Base-by-base conservation (phyloP, 108 stramenopile genomes). In the Schizochytrium sp. region DNA sequence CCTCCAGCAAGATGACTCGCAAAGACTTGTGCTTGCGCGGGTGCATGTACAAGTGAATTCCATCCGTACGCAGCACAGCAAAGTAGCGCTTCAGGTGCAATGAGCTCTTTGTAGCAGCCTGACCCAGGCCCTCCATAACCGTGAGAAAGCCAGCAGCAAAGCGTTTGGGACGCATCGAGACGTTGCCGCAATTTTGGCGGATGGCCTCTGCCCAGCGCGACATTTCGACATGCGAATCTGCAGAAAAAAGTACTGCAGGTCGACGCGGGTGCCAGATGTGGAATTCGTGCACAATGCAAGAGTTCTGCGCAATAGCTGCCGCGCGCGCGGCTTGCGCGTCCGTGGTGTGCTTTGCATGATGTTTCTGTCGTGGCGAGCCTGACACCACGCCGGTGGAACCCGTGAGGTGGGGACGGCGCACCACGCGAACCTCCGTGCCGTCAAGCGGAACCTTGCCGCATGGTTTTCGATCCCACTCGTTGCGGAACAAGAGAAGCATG, bases 11-110 rank as follows among this genome's bases (percentile, higher is more conserved):
- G 1, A 83, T 83, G 2, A 83, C 76, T 14, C 51, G 76, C 48
- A 53, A 43, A 6, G 76, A 47, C 51, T 83, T 83, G 48, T 53
- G 76, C 76, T 83, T 83, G n/a, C 76, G 76, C n/a, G 76, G 76
- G 23, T 83, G 76, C 28, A 4, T 12, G 76, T 83, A 83, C 8
- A 83, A 53, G 1, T 83, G 51, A 25, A 83, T 6, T 12, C 76
- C 76, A 45, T 83, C 76, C 0, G 76, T 23, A 12, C 76, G 76
- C 8, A 83, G 76, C 10, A 83, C 76, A 47, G 76, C 76, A 53
- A 83, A 83, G 5, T 53, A 83, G 48, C 76, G 76, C n/a, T 8
- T 53, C 51, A 47, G 51, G 45, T 83, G 48, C 25, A 69, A 12
- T 1, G 25, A 41, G 63, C 63, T 23, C 63, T 69, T 69, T 6